Evolutionary conservation across 352 stramenopile species (phyloP), one percentile per base, ranked within the genome.

Genomic region (Globisporangium uncinulatum): DNA sequence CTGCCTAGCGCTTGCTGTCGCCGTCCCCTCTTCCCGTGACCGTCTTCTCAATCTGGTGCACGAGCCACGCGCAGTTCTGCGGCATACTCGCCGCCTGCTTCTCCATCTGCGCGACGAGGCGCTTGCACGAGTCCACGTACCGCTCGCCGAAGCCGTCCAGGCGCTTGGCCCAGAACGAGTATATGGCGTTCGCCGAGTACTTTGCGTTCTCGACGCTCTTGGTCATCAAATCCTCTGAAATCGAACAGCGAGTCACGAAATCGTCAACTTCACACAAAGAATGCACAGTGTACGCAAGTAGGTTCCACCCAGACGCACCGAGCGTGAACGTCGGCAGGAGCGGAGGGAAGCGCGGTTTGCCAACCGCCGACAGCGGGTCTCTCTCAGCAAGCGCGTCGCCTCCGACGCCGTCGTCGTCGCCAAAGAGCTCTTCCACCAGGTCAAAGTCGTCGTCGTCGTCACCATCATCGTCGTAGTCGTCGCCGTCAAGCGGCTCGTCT

Each of bases 101-200:
- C 49, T 85, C 64, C 79, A 89, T 89, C 59, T 89, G 79, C 29
- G 64, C 63, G 5, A 79, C 64, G n/a, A 87, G 56, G 44, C 73
- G 71, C 43, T 62, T 54, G 46, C 79, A 89, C 41, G 77, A 89
- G n/a, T 87, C 79, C 53, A 84, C 50, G 59, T 89, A 89, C 7
- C 79, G 69, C 24, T 84, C 75, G 54, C 77, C 65, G 48, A 89
- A 83, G 24, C 77, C 77, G 43, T 87, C 75, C 37, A 89, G 65
- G 17, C 75, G 76, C 36, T 75, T 68, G 34, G 76, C 76, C 79
- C 79, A 87, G 58, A 89, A 89, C 42, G 75, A 80, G 66, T 86
- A 86, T 67, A 89, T 85, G 46, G 75, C 73, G 4, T 67, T 63
- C 21, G 65, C 63, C 54, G 75, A 82, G 39, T 73, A 69, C 62